These are phyloP conservation scores for Sporothrix schenckii DNA, from an alignment of 2,329 filamentous ascomycete genomes.

Conservation along the genomic window DNA sequence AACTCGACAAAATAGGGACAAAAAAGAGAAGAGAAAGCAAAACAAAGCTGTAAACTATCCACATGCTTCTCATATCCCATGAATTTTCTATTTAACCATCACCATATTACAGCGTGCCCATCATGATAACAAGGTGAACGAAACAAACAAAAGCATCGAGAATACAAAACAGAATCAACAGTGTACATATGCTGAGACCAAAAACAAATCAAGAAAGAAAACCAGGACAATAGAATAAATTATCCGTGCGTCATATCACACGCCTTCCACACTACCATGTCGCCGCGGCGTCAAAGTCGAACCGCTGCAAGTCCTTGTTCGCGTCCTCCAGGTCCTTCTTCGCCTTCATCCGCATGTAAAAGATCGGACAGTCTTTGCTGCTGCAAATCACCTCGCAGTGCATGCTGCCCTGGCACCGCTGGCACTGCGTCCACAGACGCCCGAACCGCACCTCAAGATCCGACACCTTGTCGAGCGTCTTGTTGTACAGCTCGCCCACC, in stretches of 20 bases:
- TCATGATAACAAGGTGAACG: neutral
- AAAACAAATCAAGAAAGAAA: neutral
- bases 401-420: conserved; percentile 95
- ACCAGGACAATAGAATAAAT: neutral
- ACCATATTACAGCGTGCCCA: neutral
- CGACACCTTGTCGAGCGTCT: conserved; percentile 82
- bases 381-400: conserved; percentile 98
- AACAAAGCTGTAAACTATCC: neutral
- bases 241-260: neutral
- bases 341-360: conserved; percentile 99
- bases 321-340: conserved; percentile 98
- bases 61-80: neutral
- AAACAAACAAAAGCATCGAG: neutral
- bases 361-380: conserved; percentile 95
- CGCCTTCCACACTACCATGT: conserved; percentile 49
- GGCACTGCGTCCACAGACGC: conserved; percentile 95
- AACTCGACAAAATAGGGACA: neutral
- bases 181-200: neutral
- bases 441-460: conserved; percentile 93
- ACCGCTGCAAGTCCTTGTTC: conserved; percentile 84
- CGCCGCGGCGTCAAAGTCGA: conserved; percentile 81
- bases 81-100: neutral
- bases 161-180: neutral
- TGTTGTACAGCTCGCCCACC: conserved; percentile 90
- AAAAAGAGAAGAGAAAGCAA: neutral